Evolutionary conservation across 148 eudicot species (phyloP), one percentile per base, ranked within the genome.

Genomic region (Rhododendron kiyosumense): DNA sequence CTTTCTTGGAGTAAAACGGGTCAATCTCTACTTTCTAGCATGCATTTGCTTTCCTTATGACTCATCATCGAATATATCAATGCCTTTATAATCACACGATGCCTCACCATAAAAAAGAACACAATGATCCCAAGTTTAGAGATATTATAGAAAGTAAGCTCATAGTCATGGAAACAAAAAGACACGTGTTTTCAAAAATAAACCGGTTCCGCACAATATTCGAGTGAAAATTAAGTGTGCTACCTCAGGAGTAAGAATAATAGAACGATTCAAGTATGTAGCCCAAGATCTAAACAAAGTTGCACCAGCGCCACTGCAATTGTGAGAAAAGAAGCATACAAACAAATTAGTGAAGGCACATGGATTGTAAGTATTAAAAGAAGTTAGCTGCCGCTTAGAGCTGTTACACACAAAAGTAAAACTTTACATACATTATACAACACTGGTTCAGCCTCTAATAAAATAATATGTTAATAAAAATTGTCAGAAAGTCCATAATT

Each of bases 201-300:
- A 48, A 63, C 17, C 36, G 0, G 0, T 78, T 28, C 46, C 14
- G 41, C 63, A 71, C 17, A 74, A 54, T 48, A 49, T 61, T 18
- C 11, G 13, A 18, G 51, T 43, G 28, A 24, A 26, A 24, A 63
- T 18, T 17, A 15, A 46, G 46, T 22, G 45, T 52, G 30, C 28
- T 92, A 95, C 99, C 99, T 96, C 99, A 54, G 99, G 99, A 78
- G 97, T 96, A 83, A 96, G 95, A 80, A 96, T 91, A 84, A 95
- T 94, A 57, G 99, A 96, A 46, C 94, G 98, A 86, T 96, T 96
- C 87, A 96, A 82, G 84, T 88, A 96, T 76, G 88, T 88, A 26
- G 95, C 92, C 99, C 99, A 96, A 54, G 99, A 96, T 92, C 93
- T 96, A 88, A 96, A 96, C 86, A 96, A 92, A 89, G 92, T 93